Conservation (phyloP, 192 early-diverging fungal genomes). For the Backusella mclennaniae region DNA sequence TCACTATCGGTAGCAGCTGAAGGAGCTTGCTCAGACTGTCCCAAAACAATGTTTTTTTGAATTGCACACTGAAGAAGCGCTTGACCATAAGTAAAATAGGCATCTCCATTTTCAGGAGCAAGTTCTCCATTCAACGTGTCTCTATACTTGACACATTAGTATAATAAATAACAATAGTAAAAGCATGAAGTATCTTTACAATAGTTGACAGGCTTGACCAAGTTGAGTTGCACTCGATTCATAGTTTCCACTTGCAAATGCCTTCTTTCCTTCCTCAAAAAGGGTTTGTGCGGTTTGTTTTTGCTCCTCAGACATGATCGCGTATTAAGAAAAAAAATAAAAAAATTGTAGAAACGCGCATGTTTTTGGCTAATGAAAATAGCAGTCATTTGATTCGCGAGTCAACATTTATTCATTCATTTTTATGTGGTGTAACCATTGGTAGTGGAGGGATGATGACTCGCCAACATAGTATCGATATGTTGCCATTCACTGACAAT, state of each 20-base stretch:
- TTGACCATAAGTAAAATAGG: slow-evolving; percentile 70
- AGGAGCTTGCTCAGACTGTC: slow-evolving; percentile 40
- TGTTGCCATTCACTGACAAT: too few relatives aligned
- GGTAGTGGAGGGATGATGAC: too few relatives aligned
- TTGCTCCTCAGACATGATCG: neutral
- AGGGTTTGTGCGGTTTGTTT: neutral
- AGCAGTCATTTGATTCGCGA: too few relatives aligned
- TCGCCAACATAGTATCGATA: too few relatives aligned
- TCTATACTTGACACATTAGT: slow-evolving; percentile 27
- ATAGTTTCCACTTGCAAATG: slow-evolving; percentile 62
- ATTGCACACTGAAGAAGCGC: slow-evolving; percentile 74
- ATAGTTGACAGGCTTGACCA: slow-evolving; percentile 65
- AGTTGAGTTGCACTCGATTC: slow-evolving; percentile 62
- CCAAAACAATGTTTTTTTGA: slow-evolving; percentile 73
- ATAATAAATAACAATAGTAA: neutral
- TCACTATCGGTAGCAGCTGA: slow-evolving; percentile 38
- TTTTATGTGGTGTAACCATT: too few relatives aligned
- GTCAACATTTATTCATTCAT: too few relatives aligned
- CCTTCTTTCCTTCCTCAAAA: slow-evolving; percentile 60
- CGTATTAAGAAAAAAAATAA: neutral
- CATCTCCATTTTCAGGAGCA: slow-evolving; percentile 67
- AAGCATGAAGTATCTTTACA: slow-evolving; percentile 37
- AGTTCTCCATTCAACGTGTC: slow-evolving; percentile 62
- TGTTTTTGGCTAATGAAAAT: neutral
- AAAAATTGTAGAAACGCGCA: neutral